Percentiles rank a stretch among this genome's conserved stretches.
Conservation (phyloP, 768 basidiomycete genomes). For the Phaeotremella skinneri region DNA sequence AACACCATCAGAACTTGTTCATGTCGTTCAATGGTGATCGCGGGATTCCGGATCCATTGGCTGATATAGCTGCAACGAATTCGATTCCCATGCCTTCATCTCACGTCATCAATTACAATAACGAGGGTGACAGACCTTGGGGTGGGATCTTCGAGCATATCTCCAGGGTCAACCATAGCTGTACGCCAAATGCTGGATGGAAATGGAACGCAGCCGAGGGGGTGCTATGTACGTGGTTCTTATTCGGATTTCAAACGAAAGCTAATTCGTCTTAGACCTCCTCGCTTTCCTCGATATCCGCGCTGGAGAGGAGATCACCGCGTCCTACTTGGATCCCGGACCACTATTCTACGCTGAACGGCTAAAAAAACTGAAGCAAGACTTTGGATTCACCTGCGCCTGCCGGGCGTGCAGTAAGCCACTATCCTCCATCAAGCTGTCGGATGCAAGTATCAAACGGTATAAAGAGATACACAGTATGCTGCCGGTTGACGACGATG, state of each 20-base stretch:
- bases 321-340: conserved; percentile 6
- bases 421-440: neutral
- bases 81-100: conserved; percentile 6
- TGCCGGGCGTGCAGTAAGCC: conserved; percentile 9
- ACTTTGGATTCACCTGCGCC: conserved; percentile 8
- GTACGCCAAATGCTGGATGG: conserved; percentile 20
- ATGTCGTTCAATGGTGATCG: neutral
- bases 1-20: neutral
- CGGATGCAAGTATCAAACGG: neutral
- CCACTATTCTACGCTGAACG: neutral
- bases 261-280: conserved; percentile 6
- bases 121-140: neutral
- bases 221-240: conserved; percentile 9
- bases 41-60: neutral
- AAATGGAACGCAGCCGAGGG: conserved; percentile 10
- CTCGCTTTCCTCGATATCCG: conserved; percentile 13
- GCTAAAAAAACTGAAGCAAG: neutral
- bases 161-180: conserved; percentile 16
- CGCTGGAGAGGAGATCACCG: conserved; percentile 11
- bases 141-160: conserved; percentile 13
- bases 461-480: neutral
- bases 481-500: neutral
- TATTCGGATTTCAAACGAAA: neutral
- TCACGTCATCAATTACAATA: too few relatives aligned
- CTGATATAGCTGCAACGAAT: conserved; percentile 16